Percentiles rank a stretch among this genome's conserved stretches.
Evolutionary conservation across 768 basidiomycete species (phyloP).

Genomic region (Lactarius akahatsu): DNA sequence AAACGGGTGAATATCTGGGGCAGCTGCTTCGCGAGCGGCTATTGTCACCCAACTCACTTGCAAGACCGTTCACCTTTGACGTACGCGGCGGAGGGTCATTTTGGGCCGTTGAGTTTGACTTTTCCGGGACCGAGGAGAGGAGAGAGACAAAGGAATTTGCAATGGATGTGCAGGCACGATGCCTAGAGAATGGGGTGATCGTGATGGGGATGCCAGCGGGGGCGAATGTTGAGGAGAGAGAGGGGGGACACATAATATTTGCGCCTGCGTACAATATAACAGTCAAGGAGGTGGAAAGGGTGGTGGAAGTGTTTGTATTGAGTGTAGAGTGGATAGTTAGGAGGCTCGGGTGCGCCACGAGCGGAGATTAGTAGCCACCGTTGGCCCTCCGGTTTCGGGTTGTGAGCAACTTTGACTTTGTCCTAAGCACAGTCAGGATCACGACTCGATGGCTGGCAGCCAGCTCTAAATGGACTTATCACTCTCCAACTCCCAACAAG

Average conservation of each 20-base stretch:
- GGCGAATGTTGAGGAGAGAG: slow-evolving; percentile 63
- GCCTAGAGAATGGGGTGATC: slow-evolving; percentile 64
- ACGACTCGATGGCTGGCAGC: slow-evolving; percentile 77
- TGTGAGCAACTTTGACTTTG: not conserved
- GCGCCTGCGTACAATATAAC: slow-evolving; percentile 82
- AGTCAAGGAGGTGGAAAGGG: slow-evolving; percentile 61
- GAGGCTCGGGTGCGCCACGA: slow-evolving; percentile 5
- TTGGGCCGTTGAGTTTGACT: slow-evolving; percentile 84
- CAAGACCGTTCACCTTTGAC: slow-evolving; percentile 70
- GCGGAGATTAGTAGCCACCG: slow-evolving; percentile 27
- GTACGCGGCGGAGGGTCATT: slow-evolving; percentile 83
- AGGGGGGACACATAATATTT: slow-evolving; percentile 72
- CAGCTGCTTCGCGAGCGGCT: slow-evolving; percentile 55
- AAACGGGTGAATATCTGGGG: slow-evolving; percentile 59
- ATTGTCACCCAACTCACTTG: slow-evolving; percentile 51
- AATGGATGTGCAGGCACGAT: slow-evolving; percentile 66
- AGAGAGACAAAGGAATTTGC: slow-evolving; percentile 55
- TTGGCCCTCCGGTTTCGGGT: slow-evolving; percentile 12
- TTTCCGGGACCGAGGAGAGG: slow-evolving; percentile 44
- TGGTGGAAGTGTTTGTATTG: slow-evolving; percentile 63
- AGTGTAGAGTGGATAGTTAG: slow-evolving; percentile 64
- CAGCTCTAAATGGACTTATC: slow-evolving; percentile 91
- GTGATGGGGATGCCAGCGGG: slow-evolving; percentile 76
- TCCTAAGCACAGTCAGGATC: slow-evolving; percentile 10
- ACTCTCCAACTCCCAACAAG: slow-evolving; percentile 68